Base-by-base conservation (phyloP, 1,139 yeast genomes). In the Yarrowia galli region DNA sequence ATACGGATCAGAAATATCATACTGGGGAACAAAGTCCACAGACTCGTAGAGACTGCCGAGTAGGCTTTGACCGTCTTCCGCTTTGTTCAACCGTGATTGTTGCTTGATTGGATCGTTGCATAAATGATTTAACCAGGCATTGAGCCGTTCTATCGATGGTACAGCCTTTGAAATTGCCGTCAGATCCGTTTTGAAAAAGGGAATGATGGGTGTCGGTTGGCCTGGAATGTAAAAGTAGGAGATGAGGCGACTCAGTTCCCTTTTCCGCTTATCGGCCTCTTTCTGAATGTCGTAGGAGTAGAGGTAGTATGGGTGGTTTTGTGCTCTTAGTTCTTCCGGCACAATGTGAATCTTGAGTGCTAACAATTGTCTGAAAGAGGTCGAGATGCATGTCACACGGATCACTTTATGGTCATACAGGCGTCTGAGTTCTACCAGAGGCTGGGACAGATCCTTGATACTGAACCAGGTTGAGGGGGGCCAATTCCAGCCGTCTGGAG, bases 401-500 rank as follows among this genome's bases (percentile, higher is more conserved):
- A 58, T 35, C 16, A 20, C 15, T 3, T 43, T 32, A 6, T 20
- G 20, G 42, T 58, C 51, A 16, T 58, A 43, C 20, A 58, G 9
- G 3, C 15, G 12, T 18, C 51, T 7, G 1, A 58, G 16, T 2
- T 32, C 64, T 18, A 22, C 23, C 16, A 58, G 1, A 0, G 42
- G 32, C 16, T 4, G 16, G 8, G 64, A 43, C 4, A 43, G 28
- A 15, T 43, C 10, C 3, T 15, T 18, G 16, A 28, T 10, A 2
- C 16, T 13, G n/a, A 58, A 58, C 64, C 64, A 58, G 20, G 64
- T 58, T 3, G 46, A 46, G 2, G 66, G 56, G 15, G 66, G 66
- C 66, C 66, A 61, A 25, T 46, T 13, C 66, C 66, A 61, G 36
- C 46, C 56, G 15, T 61, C 66, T 2, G 66, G 66, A 12, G 66